Base-by-base conservation (phyloP, 1,284 basidiomycete species). In the Sphaerobolus stellatus region DNA sequence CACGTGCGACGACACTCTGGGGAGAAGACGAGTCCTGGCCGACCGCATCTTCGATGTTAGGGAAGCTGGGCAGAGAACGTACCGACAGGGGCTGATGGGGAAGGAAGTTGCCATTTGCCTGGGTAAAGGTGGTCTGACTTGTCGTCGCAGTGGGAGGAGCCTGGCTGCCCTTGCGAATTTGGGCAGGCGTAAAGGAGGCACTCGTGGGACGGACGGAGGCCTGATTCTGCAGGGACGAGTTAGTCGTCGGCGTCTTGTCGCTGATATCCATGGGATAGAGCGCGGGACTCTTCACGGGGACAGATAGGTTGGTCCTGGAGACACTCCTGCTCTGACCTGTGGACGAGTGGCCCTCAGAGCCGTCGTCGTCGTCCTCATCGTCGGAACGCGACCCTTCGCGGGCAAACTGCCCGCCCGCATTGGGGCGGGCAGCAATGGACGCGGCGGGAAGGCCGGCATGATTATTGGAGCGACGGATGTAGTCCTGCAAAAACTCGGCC, bases 401-500 rank as follows among this genome's bases (percentile, higher is more conserved):
- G 36, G 38, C 41, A 43, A 20, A 54, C 9, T 29, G 25, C 20
- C 30, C 24, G 31, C 49, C 46, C 27, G 13, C 28, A 43, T 56
- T 50, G 72, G 83, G 45, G 44, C 45, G 57, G 43, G 29, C 46
- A 51, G 45, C 83, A 82, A 33, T 85, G 83, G 62, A 86, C 57
- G 86, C 78, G 31, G 85, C 85, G 51, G 79, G 75, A 64, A 88
- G 87, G 5, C 82, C 87, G 13, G 88, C 85, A 63, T 79, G 87
- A 68, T 90, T 91, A 75, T 92, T 92, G 6, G 90, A 88, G 68
- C 90, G 90, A 64, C 88, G 86, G 60, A 93, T 90, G 70, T 92
- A 94, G 61, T 90, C 88, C 69, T 94, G 92, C 31, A 94, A 79
- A 75, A 89, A 90, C 71, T 93, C 90, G 57, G 90, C 91, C 76